phyloP scores from a whole-genome alignment of 2,329 filamentous ascomycete genomes.

The Thermoascus crustaceus region DNA sequence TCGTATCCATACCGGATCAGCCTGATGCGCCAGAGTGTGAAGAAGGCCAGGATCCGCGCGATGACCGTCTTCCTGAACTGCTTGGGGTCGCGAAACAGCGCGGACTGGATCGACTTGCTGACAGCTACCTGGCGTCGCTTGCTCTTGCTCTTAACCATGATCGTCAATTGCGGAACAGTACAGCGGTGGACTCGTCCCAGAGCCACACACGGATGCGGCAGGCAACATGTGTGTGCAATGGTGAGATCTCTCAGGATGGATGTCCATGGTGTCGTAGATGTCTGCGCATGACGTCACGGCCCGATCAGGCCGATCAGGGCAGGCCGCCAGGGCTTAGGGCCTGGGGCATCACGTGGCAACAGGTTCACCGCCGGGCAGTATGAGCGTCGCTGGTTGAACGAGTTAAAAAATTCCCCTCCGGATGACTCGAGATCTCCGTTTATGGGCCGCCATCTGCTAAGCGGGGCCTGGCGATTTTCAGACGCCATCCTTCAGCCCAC shows the following conservation, averaged over 20 bases:
- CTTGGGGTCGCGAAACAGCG: conserved; percentile 20
- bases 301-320: conserved; percentile 5
- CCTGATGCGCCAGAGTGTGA: conserved; percentile 44
- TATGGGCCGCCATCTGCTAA: conserved; percentile 33
- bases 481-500: conserved; percentile 18
- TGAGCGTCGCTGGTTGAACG: conserved; percentile 9
- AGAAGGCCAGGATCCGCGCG: conserved; percentile 44
- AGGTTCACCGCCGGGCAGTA: conserved; percentile 20
- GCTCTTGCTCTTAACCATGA: too few species aligned
- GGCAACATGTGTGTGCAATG: too few species aligned
- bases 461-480: conserved; percentile 32
- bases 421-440: conserved; percentile 14
- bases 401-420: conserved; percentile 22
- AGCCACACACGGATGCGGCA: too few species aligned
- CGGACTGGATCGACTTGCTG: conserved; percentile 24
- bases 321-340: conserved; percentile 9
- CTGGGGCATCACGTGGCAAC: not conserved
- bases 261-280: too few species aligned
- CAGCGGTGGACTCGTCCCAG: too few species aligned
- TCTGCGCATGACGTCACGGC: conserved; percentile 11
- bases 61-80: conserved; percentile 27
- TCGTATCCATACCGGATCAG: conserved; percentile 41
- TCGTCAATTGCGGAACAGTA: too few species aligned
- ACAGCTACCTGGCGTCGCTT: not conserved
- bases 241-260: too few species aligned